Base-by-base conservation (phyloP, 345 rosid genomes). In the Gossypium longicalyx region DNA sequence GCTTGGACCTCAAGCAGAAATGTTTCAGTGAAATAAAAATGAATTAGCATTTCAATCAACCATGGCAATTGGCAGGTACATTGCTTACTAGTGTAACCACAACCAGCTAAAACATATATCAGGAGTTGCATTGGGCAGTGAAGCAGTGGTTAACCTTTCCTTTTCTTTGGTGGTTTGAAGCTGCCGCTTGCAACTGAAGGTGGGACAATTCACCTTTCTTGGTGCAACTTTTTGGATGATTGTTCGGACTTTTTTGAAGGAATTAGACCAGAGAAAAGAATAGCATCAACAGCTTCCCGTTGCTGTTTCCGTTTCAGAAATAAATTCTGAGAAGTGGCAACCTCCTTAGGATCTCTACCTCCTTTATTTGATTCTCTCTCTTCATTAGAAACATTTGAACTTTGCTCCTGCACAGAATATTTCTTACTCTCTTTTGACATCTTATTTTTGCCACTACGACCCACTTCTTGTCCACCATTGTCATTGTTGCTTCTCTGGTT, bases 281-380 rank as follows among this genome's bases (percentile, higher is more conserved):
- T 89, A 54, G 98, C 98, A 67, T 87, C 91, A 78, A 91, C 96
- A 76, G 92, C 97, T 81, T 91, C 92, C 20, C 98, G 91, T 73
- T 93, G 90, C 48, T 86, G 86, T 82, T 91, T 93, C 74, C 97
- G 85, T 83, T 89, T 88, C 15, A 85, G 69, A 64, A 83, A 80
- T 22, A 86, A 52, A 82, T 89, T 89, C 56, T 79, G 80, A 78
- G 76, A 82, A 78, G 82, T 76, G 43, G 83, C 85, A 45, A 45
- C 78, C 25, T 71, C 63, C 78, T 56, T 82, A 72, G 86, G 70
- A 80, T 52, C 80, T 69, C 38, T 74, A 64, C 80, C 64, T 64
- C 49, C 72, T 66, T 76, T 67, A 38, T 74, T 81, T 52, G 47
- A 75, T 34, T 72, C 84, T 45, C 10, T 80, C 48, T 71, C 87